Conservation (phyloP, 202 grass and related monocot genomes). For the Zizania palustris region DNA sequence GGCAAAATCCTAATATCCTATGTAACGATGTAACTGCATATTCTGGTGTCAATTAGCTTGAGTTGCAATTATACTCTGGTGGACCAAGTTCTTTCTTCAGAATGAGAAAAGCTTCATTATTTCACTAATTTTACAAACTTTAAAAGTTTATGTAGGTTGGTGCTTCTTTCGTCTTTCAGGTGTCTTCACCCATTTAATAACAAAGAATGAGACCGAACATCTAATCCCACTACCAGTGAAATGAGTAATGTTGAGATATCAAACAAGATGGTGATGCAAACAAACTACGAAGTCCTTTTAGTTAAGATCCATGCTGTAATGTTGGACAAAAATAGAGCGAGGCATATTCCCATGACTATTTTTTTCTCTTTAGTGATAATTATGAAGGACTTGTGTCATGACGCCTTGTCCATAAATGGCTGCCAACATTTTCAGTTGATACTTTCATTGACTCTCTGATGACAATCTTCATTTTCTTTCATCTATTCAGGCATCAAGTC, state of each 20-base stretch:
- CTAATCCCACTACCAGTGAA: constrained; percentile 30
- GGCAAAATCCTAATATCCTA: constrained; percentile 24
- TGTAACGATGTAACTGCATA: neutral
- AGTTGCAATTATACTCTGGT: neutral
- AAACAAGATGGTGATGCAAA: constrained; percentile 32
- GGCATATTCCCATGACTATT: constrained; percentile 11
- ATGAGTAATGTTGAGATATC: constrained; percentile 27
- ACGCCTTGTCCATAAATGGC: constrained; percentile 8
- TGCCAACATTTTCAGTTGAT: constrained; percentile 17
- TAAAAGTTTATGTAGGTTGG: neutral
- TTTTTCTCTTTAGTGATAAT: neutral
- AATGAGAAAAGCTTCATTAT: constrained; percentile 40
- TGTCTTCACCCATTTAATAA: constrained; percentile 26
- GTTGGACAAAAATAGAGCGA: no score
- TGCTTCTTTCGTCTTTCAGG: constrained; percentile 3
- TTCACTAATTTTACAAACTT: constrained; percentile 31
- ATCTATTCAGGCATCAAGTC: constrained; percentile 84
- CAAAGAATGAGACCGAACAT: constrained; percentile 36
- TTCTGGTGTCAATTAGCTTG: neutral
- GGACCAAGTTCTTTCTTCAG: constrained; percentile 9
- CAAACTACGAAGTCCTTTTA: constrained; percentile 26
- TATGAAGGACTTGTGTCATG: no score
- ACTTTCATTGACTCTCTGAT: constrained; percentile 33
- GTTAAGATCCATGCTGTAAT: neutral
- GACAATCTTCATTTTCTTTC: constrained; percentile 15